These are phyloP conservation scores for Colletotrichum cordylinicola DNA, from an alignment of 2,329 filamentous ascomycete species.

Conservation along the genomic window DNA sequence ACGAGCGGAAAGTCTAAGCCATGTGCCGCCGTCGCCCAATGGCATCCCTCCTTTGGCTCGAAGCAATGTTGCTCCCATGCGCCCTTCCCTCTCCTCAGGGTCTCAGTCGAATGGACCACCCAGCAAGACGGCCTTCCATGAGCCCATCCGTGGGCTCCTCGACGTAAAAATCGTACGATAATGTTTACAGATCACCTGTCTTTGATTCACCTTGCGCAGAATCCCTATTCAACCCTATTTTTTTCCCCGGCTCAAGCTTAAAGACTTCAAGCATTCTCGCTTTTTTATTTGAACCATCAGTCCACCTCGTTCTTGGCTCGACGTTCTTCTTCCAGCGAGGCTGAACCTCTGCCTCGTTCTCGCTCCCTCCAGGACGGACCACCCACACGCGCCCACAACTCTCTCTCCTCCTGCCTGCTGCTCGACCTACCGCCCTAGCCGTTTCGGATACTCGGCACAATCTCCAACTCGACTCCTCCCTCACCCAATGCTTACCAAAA, in stretches of 20 bases:
- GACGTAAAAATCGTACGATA: conserved; percentile 22
- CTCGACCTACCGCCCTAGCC: background rate
- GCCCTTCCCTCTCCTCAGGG: background rate
- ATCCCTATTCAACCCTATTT: conserved; percentile 15
- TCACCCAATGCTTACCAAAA: background rate
- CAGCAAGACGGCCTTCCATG: conserved; percentile 16
- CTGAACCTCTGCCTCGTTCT: conserved; percentile 15
- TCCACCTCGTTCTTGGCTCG: conserved; percentile 8
- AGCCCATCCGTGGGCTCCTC: conserved; percentile 13
- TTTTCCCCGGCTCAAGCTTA: conserved; percentile 13
- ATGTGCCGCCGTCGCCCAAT: conserved; percentile 6
- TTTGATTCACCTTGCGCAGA: conserved; percentile 3
- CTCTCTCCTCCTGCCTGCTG: background rate
- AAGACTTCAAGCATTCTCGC: conserved; percentile 14
- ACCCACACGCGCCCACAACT: background rate
- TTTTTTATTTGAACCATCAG: conserved; percentile 3
- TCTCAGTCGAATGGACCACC: conserved; percentile 10
- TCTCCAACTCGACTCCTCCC: background rate
- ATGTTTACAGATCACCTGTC: conserved; percentile 24
- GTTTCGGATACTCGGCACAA: conserved; percentile 15
- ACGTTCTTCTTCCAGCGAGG: conserved; percentile 12
- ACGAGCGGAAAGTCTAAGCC: conserved; percentile 1
- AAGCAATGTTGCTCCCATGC: background rate
- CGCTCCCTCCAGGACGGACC: background rate
- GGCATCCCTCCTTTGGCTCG: background rate